phyloP scores from a whole-genome alignment of 345 rosid species.

The Salix arbutifolia region DNA sequence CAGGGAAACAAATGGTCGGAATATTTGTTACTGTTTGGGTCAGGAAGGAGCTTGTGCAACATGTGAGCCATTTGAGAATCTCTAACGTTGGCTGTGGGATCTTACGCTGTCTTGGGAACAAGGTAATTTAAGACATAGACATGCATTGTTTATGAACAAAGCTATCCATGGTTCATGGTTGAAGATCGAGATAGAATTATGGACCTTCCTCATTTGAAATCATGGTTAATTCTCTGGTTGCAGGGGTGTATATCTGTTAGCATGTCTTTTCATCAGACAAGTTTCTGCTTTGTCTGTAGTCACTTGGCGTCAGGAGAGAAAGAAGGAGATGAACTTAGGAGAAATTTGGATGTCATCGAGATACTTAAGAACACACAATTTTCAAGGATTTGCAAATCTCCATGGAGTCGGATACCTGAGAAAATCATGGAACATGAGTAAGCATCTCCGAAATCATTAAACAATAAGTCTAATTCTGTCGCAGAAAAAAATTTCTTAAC shows the following conservation, averaged over 20 bases:
- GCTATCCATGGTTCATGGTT: not conserved
- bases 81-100: conserved; percentile 74
- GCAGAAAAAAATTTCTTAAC: not conserved
- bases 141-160: not conserved
- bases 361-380: conserved; percentile 84
- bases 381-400: conserved; percentile 55
- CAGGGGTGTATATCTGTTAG: conserved; percentile 96
- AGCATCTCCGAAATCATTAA: conserved; percentile 24
- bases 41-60: conserved; percentile 71
- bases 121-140: conserved; percentile 39
- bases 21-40: conserved; percentile 88
- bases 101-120: conserved; percentile 90
- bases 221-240: conserved; percentile 14
- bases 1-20: conserved; percentile 96
- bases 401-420: conserved; percentile 51
- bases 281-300: conserved; percentile 83
- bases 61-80: conserved; percentile 72
- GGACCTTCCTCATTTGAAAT: not conserved
- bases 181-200: not conserved
- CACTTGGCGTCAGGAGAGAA: conserved; percentile 96
- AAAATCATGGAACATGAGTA: conserved; percentile 77
- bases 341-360: conserved; percentile 77
- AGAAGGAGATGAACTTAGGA: conserved; percentile 86
- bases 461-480: not conserved
- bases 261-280: conserved; percentile 73